Percentiles rank a stretch among this genome's conserved stretches.
phyloP scores from a whole-genome alignment of 805 yeast genomes.

The Ogataea siamensis region DNA sequence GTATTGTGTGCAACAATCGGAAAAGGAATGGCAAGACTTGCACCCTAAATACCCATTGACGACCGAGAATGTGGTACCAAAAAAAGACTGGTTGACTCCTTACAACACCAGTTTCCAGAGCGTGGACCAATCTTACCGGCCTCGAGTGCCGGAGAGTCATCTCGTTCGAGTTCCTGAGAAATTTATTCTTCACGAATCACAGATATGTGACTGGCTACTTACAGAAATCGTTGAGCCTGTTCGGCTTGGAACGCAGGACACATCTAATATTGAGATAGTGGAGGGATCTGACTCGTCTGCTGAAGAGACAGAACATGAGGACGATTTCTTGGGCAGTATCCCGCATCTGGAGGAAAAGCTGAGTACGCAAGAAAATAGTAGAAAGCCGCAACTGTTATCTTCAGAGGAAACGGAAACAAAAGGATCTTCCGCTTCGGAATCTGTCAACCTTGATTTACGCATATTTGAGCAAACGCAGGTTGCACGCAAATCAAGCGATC shows the following conservation, averaged over 20 bases:
- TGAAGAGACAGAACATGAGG: conserved; percentile 23
- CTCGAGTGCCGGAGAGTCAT: conserved; percentile 8
- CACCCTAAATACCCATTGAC: conserved; percentile 11
- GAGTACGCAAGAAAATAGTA: not conserved
- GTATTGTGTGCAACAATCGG: conserved; percentile 27
- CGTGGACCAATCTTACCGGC: conserved; percentile 16
- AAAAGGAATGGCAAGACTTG: conserved; percentile 21
- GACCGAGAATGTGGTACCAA: conserved; percentile 23
- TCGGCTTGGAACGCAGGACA: conserved; percentile 1
- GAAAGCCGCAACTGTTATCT: not conserved
- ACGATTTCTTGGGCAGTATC: conserved; percentile 25
- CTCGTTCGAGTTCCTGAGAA: conserved; percentile 8
- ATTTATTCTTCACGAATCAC: conserved; percentile 6
- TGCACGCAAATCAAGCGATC: conserved; percentile 1
- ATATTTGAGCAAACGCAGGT: conserved; percentile 11
- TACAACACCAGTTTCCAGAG: conserved; percentile 35
- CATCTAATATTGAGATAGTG: conserved; percentile 9
- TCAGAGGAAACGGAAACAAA: not conserved
- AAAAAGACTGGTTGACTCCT: conserved; percentile 22
- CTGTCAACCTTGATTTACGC: conserved; percentile 13
- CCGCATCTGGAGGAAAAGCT: conserved; percentile 23
- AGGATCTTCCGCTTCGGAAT: not conserved
- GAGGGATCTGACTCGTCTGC: conserved; percentile 4
- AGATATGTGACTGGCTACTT: conserved; percentile 17
- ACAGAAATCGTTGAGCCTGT: conserved; percentile 2